A percentile compares a stretch with the other conserved stretches of the same genome.
These are phyloP conservation scores for Botrytis porri DNA, from an alignment of 2,329 filamentous ascomycete genomes.

Conservation along the genomic window DNA sequence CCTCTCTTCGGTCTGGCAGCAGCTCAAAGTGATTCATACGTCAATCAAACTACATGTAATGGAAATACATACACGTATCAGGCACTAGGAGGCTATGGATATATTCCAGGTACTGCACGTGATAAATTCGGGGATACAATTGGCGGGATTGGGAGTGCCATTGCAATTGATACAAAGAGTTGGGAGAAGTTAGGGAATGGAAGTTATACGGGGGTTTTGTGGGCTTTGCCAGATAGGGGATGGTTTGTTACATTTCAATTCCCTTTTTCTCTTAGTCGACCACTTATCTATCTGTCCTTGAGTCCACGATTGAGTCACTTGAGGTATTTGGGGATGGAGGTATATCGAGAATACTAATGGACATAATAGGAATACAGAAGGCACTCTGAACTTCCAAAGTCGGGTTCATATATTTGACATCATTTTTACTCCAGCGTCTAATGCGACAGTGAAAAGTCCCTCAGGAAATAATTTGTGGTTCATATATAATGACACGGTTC, in stretches of 20 bases:
- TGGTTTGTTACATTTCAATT: constrained; percentile 46
- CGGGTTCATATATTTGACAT: constrained; percentile 67
- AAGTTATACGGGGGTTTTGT: constrained; percentile 58
- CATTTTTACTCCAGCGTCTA: constrained; percentile 51
- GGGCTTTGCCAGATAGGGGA: constrained; percentile 63
- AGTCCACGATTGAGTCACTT: neutral
- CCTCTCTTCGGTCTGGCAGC: constrained; percentile 18
- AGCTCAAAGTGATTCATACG: constrained; percentile 14
- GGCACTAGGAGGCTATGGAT: constrained; percentile 64
- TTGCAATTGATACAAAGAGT: constrained; percentile 57
- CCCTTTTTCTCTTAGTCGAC: neutral
- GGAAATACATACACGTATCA: constrained; percentile 63
- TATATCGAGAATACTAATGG: neutral
- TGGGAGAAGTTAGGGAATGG: constrained; percentile 54
- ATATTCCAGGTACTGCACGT: constrained; percentile 52
- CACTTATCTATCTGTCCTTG: neutral
- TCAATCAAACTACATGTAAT: constrained; percentile 40
- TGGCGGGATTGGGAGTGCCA: constrained; percentile 62
- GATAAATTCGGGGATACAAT: constrained; percentile 70
- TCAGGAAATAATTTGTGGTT: constrained; percentile 60
- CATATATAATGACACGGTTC: constrained; percentile 61
- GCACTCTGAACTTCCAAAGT: constrained; percentile 64
- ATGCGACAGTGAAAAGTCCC: constrained; percentile 51
- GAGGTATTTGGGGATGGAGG: neutral
- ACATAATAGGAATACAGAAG: constrained; percentile 59